Evolutionary conservation across 495 filamentous ascomycete species (phyloP).

Genomic region (Chaetomidium leptoderma): DNA sequence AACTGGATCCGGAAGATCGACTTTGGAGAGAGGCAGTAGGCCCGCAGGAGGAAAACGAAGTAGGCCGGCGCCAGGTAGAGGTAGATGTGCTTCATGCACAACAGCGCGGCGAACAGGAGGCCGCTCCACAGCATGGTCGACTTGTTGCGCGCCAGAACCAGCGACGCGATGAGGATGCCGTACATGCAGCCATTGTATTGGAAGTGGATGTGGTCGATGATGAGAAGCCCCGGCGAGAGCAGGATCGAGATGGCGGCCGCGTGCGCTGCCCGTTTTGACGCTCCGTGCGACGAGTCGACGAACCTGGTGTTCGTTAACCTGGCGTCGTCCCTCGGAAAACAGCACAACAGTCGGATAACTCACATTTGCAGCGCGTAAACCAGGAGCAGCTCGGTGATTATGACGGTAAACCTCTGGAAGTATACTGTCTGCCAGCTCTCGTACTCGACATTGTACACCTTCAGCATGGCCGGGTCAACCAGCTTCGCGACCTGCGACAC

Average conservation of each 20-base stretch:
- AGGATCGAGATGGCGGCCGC: constrained; percentile 84
- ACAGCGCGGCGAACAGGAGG: constrained; percentile 71
- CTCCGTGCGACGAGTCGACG: constrained; percentile 59
- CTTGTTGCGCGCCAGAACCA: constrained; percentile 73
- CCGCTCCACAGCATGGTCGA: constrained; percentile 75
- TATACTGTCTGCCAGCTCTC: constrained; percentile 89
- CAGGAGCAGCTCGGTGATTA: constrained; percentile 78
- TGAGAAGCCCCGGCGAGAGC: constrained; percentile 85
- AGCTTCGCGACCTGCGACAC: constrained; percentile 76
- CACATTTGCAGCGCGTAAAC: constrained; percentile 79
- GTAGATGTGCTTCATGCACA: constrained; percentile 98
- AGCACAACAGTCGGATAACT: not conserved
- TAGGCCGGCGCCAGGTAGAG: constrained; percentile 95
- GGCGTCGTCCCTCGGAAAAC: not conserved
- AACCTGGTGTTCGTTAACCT: constrained; percentile 49
- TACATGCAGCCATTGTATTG: constrained; percentile 98
- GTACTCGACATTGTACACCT: constrained; percentile 74
- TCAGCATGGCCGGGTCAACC: constrained; percentile 76
- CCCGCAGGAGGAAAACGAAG: constrained; percentile 82
- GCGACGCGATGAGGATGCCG: constrained; percentile 77
- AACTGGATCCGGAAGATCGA: constrained; percentile 73
- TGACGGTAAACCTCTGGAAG: constrained; percentile 85
- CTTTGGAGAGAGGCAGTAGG: constrained; percentile 78
- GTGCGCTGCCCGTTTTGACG: constrained; percentile 72
- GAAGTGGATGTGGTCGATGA: constrained; percentile 99